phyloP scores from a whole-genome alignment of 257 asterid genomes.

The Fraxinus excelsior region DNA sequence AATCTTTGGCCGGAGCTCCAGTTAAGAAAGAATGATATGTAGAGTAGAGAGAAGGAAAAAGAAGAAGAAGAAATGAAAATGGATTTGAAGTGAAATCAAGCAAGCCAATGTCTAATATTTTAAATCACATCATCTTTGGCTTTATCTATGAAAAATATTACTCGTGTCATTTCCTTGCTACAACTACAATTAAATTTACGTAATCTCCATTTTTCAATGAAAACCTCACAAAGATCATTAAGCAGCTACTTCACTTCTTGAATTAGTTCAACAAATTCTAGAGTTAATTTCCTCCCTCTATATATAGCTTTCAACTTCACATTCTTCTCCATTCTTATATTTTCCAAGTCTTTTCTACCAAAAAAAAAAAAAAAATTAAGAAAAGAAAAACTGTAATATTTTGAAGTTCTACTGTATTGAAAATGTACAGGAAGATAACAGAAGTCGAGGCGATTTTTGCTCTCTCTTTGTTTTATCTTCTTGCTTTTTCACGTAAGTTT shows the following conservation, averaged over 20 bases:
- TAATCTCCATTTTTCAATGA: neutral
- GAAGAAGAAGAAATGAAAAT: neutral
- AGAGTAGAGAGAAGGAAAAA: no score
- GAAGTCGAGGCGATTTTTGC: slow-evolving; percentile 20
- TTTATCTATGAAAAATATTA: slow-evolving; percentile 1
- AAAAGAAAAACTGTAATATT: neutral
- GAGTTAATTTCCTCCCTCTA: neutral
- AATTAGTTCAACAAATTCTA: slow-evolving; percentile 39
- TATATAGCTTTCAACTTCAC: slow-evolving; percentile 22
- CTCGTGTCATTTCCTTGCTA: neutral
- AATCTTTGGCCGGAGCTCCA: no score
- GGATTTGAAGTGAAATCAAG: slow-evolving; percentile 15
- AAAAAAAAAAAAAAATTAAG: neutral
- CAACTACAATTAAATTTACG: neutral
- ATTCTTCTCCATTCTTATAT: neutral
- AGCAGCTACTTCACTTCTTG: slow-evolving; percentile 2
- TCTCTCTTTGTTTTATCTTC: slow-evolving; percentile 35
- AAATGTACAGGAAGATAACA: slow-evolving; percentile 28
- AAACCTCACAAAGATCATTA: slow-evolving; percentile 28
- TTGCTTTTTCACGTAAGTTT: slow-evolving; percentile 48
- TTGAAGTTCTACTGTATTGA: neutral
- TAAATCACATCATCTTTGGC: slow-evolving; percentile 32
- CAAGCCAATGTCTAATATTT: slow-evolving; percentile 8
- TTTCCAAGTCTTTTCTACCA: neutral
- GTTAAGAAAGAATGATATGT: no score